Evolutionary conservation across 2,329 filamentous ascomycete genomes (phyloP).

Genomic region (Fusarium camptoceras): DNA sequence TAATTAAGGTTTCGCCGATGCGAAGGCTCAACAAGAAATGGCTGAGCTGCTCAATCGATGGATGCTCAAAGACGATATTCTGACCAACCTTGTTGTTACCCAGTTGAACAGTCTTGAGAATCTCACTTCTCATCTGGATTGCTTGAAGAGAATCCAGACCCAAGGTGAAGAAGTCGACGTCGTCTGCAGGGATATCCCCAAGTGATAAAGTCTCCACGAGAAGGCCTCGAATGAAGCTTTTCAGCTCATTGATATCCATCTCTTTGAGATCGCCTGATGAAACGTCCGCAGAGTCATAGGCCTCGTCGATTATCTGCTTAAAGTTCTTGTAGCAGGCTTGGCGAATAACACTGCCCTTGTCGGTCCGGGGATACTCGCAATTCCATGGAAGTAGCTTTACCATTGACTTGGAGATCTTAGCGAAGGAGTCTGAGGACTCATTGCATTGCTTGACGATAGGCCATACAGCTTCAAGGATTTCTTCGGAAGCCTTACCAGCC

Average conservation of each 20-base stretch:
- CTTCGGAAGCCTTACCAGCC: slow-evolving; percentile 53
- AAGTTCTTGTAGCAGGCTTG: slow-evolving; percentile 60
- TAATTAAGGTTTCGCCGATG: not conserved
- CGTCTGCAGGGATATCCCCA: slow-evolving; percentile 29
- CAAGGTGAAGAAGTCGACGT: slow-evolving; percentile 68
- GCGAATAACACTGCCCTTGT: slow-evolving; percentile 65
- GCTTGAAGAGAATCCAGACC: slow-evolving; percentile 70
- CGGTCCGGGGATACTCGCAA: slow-evolving; percentile 60
- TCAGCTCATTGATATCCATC: slow-evolving; percentile 45
- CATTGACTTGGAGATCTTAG: slow-evolving; percentile 65
- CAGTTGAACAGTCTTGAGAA: slow-evolving; percentile 63
- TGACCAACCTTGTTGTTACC: slow-evolving; percentile 59
- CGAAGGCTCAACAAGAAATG: slow-evolving; percentile 23
- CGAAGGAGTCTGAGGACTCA: slow-evolving; percentile 61
- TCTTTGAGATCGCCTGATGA: not conserved
- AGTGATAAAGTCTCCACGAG: slow-evolving; percentile 33
- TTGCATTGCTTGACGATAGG: slow-evolving; percentile 64
- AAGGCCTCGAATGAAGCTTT: slow-evolving; percentile 50
- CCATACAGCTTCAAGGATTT: slow-evolving; percentile 61
- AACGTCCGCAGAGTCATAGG: slow-evolving; percentile 45
- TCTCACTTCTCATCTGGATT: slow-evolving; percentile 62
- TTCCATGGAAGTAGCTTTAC: slow-evolving; percentile 60
- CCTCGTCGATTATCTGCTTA: slow-evolving; percentile 55
- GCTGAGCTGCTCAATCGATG: slow-evolving; percentile 18
- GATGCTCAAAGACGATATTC: slow-evolving; percentile 70